Evolutionary conservation across 495 filamentous ascomycete species (phyloP), one percentile per base, ranked within the genome.

Genomic region (Letharia columbiana): DNA sequence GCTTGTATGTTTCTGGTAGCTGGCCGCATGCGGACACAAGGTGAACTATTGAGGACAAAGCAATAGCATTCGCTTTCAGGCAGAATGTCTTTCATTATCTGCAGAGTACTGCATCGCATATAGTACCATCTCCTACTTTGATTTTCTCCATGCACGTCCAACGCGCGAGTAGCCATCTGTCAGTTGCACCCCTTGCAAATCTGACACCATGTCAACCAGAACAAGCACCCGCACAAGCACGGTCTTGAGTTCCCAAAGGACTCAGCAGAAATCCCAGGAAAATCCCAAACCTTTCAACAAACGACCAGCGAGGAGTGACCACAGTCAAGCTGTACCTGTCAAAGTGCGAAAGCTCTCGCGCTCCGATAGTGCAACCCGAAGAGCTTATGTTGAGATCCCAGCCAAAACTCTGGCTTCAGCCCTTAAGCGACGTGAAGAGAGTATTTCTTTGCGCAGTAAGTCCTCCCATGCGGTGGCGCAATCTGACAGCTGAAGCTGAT

Each of bases 191-290:
- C 31, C 28, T 56, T 56, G 17, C 54, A 33, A 37, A n/a, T 2
- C 31, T 23, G 4, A 6, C 33, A 10, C 54, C 54, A 57, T 57
- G 54, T 9, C 54, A 3, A 57, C 54, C 15, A 57, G 54, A 57
- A 57, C 54, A 61, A 47, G 60, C 44, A 35, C 40, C 60, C 60
- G 40, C 12, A 35, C 44, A 40, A 47, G 35, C 40, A 49, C 23
- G 15, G 13, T 62, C n/a, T 11, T 13, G 23, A 61, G 9, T n/a
- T 49, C 61, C 15, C 44, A 49, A 7, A 37, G n/a, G 61, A 47
- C 41, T 47, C 47, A 13, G 31, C 47, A 4, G 60, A 33, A 37
- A 37, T n/a, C 17, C 3, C 33, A 57, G 54, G 13, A 37, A 37
- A 7, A 3, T 4, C 54, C 33, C 8, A 57, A 37, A 6, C 54